Conservation (phyloP, 2,329 filamentous ascomycete genomes). For the Keithomyces neogunnii region DNA sequence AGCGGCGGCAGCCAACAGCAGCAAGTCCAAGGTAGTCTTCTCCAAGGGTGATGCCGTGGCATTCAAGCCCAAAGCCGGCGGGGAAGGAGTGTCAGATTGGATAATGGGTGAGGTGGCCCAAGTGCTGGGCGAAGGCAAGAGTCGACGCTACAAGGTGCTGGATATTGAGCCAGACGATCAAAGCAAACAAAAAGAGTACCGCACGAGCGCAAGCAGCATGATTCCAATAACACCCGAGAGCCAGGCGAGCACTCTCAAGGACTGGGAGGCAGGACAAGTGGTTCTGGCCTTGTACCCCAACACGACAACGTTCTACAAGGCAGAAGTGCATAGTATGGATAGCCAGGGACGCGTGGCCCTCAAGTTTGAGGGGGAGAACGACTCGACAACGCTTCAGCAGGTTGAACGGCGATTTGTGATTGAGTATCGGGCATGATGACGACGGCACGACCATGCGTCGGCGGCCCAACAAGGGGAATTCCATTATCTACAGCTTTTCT, state of each 20-base stretch:
- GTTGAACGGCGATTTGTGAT: conserved; percentile 71
- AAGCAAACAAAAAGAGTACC: conserved; percentile 59
- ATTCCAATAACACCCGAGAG: conserved; percentile 60
- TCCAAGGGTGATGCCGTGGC: conserved; percentile 56
- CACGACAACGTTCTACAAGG: conserved; percentile 79
- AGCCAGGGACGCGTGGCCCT: conserved; percentile 49
- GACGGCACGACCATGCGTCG: neutral
- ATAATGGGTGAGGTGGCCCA: conserved; percentile 73
- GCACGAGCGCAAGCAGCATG: conserved; percentile 65
- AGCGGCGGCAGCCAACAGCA: conserved; percentile 11
- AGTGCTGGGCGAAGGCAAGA: conserved; percentile 69
- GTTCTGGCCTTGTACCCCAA: conserved; percentile 75
- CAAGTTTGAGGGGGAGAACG: conserved; percentile 74
- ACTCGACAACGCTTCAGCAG: conserved; percentile 62
- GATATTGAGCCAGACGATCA: conserved; percentile 69
- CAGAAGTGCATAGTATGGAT: conserved; percentile 67
- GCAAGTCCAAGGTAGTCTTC: conserved; percentile 46
- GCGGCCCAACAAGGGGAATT: too few relatives aligned
- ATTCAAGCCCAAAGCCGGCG: conserved; percentile 50
- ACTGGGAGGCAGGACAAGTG: conserved; percentile 59
- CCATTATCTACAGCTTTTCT: too few relatives aligned
- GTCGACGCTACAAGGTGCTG: conserved; percentile 69
- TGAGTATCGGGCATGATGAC: conserved; percentile 47
- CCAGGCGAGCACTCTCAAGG: conserved; percentile 40
- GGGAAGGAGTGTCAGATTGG: conserved; percentile 48